phyloP scores from a whole-genome alignment of 176 grass and related monocot species.

The Carex littledalei region DNA sequence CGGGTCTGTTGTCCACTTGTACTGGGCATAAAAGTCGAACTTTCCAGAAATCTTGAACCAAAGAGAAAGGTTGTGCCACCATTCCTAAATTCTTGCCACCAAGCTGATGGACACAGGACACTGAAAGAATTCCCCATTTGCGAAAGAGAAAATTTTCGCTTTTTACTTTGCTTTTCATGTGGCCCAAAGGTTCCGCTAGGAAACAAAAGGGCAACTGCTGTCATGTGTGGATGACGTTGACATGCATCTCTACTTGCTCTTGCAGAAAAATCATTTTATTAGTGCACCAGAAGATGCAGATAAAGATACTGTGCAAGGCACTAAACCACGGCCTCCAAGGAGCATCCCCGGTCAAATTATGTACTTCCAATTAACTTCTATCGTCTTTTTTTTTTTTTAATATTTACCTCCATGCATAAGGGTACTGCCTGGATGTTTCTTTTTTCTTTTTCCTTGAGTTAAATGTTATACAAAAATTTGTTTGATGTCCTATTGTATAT shows the following conservation, averaged over 20 bases:
- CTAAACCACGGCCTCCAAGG: background rate
- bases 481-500: too few relatives aligned
- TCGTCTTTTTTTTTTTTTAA: too few relatives aligned
- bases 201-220: background rate
- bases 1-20: too few relatives aligned
- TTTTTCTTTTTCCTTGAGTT: too few relatives aligned
- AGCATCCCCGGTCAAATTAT: background rate
- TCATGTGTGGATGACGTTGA: background rate
- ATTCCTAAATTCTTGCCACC: too few relatives aligned
- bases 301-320: background rate
- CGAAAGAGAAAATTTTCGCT: background rate
- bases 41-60: too few relatives aligned
- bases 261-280: background rate
- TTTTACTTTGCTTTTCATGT: background rate
- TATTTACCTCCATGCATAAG: too few relatives aligned
- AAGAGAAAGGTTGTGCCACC: too few relatives aligned
- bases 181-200: background rate
- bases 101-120: background rate
- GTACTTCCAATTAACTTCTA: background rate
- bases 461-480: too few relatives aligned
- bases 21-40: too few relatives aligned
- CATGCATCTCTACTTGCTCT: background rate
- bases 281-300: background rate
- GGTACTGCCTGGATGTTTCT: too few relatives aligned
- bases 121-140: background rate